Percentiles rank a stretch among this genome's conserved stretches.
Conservation (phyloP, 495 filamentous ascomycete species). For the Aspergillus conjunctus region DNA sequence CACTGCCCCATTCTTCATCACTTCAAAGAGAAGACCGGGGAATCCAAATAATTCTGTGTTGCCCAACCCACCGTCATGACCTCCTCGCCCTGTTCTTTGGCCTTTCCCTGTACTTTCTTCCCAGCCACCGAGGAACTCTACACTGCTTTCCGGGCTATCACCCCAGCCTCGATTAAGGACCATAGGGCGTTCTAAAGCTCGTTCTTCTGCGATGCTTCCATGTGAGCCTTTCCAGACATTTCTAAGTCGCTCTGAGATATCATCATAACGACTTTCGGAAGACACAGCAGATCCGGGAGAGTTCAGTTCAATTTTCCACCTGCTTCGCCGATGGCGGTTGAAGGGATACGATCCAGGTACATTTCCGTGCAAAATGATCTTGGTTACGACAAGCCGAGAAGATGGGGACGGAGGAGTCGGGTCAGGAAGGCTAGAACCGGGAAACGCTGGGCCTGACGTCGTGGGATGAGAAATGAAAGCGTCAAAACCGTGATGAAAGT, state of each 20-base stretch:
- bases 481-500: constrained; percentile 94
- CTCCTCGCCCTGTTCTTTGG: constrained; percentile 40
- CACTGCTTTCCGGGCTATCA: constrained; percentile 87
- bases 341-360: constrained; percentile 95
- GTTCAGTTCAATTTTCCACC: constrained; percentile 75
- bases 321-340: constrained; percentile 86
- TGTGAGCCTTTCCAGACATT: constrained; percentile 73
- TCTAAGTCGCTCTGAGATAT: constrained; percentile 65
- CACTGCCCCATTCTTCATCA: constrained; percentile 88
- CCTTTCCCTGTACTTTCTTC: constrained; percentile 67
- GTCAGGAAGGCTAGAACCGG: constrained; percentile 42
- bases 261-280: constrained; percentile 77
- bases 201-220: constrained; percentile 60
- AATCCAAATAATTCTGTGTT: constrained; percentile 93
- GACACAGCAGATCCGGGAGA: constrained; percentile 44
- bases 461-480: constrained; percentile 83
- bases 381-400: constrained; percentile 76
- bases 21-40: constrained; percentile 91
- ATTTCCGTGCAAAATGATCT: constrained; percentile 89
- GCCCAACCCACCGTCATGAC: constrained; percentile 60
- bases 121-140: constrained; percentile 87
- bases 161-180: constrained; percentile 87
- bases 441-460: constrained; percentile 65
- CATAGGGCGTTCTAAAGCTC: constrained; percentile 73
- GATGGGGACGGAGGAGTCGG: constrained; percentile 43